These are phyloP conservation scores for Pulicaria dysenterica DNA, from an alignment of 129 eudicot species.

Conservation along the genomic window DNA sequence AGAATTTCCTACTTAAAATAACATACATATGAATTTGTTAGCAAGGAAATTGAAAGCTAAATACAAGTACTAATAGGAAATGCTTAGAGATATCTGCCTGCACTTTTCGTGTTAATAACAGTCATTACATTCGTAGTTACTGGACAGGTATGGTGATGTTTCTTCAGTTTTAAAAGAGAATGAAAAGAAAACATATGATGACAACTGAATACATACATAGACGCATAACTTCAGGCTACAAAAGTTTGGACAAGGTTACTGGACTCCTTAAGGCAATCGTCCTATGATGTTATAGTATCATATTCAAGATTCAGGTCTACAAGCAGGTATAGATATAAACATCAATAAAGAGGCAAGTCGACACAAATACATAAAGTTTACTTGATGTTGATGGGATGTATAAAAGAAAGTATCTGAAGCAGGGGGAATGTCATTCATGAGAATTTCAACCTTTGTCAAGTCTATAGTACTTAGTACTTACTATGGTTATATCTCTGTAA, in stretches of 20 bases:
- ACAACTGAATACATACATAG: neutral
- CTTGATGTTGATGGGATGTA: neutral
- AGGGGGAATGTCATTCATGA: neutral
- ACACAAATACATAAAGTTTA: neutral
- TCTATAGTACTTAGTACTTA: slow-evolving; percentile 39
- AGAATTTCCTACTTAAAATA: neutral
- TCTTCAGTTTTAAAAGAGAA: neutral
- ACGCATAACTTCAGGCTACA: slow-evolving; percentile 6
- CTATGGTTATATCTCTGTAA: slow-evolving; percentile 87
- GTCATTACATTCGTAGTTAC: neutral
- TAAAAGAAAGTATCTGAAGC: neutral
- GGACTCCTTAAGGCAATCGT: neutral
- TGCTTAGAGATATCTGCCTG: slow-evolving; percentile 1
- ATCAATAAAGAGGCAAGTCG: neutral
- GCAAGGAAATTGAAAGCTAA: slow-evolving; percentile 1
- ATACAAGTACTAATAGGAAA: neutral
- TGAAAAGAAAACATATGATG: neutral
- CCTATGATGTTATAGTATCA: too few relatives aligned
- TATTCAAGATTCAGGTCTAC: slow-evolving; percentile 12
- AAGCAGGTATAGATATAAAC: slow-evolving; percentile 1
- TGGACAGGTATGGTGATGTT: neutral
- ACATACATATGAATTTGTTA: slow-evolving; percentile 1
- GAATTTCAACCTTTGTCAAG: slow-evolving; percentile 2
- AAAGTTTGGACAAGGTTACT: neutral
- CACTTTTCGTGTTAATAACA: neutral